These are phyloP conservation scores for Kwoniella heveanensis DNA, from an alignment of 768 basidiomycete species.

Conservation along the genomic window DNA sequence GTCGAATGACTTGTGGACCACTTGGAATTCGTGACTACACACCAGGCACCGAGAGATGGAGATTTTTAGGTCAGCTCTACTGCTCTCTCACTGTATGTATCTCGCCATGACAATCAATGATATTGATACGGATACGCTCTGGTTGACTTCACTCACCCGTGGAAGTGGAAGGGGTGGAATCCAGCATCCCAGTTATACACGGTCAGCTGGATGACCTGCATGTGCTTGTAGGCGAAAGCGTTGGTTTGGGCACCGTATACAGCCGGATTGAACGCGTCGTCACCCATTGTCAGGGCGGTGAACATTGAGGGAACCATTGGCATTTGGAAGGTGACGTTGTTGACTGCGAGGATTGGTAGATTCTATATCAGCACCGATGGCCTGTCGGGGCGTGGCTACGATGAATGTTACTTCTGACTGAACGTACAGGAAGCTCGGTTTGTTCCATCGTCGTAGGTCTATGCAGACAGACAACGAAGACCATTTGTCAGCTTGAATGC, in stretches of 20 bases:
- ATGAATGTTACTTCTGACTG: neutral
- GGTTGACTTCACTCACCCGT: conserved; percentile 60
- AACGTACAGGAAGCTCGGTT: conserved; percentile 56
- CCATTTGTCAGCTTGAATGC: conserved; percentile 10
- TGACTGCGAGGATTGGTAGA: too few species aligned
- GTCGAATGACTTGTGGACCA: conserved; percentile 72
- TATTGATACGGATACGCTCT: too few species aligned
- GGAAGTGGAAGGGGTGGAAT: conserved; percentile 68
- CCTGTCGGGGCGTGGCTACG: too few species aligned
- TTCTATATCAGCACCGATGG: too few species aligned
- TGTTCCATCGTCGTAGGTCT: conserved; percentile 62
- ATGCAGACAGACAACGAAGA: neutral
- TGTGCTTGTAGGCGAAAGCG: conserved; percentile 66
- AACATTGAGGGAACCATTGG: conserved; percentile 69
- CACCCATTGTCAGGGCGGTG: conserved; percentile 71
- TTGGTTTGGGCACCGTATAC: conserved; percentile 78
- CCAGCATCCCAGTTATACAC: conserved; percentile 54
- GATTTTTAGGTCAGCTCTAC: too few species aligned
- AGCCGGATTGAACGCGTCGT: conserved; percentile 58
- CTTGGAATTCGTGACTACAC: conserved; percentile 69
- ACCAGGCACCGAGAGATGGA: too few species aligned
- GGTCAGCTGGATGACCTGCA: conserved; percentile 73
- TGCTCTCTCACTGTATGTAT: too few species aligned
- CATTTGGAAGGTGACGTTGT: conserved; percentile 24
- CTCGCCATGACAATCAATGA: too few species aligned